Evolutionary conservation across 1,284 basidiomycete species (phyloP), one percentile per base, ranked within the genome.

Genomic region (Ganoderma sinense): DNA sequence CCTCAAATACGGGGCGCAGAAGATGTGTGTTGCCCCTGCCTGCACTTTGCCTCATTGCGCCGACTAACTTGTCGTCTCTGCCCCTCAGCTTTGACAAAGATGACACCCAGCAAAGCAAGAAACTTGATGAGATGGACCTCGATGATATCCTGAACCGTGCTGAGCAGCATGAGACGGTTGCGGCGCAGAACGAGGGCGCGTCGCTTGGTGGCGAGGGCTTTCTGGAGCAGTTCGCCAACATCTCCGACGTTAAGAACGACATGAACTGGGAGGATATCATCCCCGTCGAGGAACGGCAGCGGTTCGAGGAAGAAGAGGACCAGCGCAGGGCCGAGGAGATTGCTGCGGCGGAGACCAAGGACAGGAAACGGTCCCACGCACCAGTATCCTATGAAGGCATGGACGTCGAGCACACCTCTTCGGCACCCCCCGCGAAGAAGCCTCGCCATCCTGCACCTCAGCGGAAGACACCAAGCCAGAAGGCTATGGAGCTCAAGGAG

Each of bases 201-300:
- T 99, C 97, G 3, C 89, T 98, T 20, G 98, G 98, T 82, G 97
- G 98, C 69, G 96, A 99, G 84, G 93, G 92, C 68, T 99, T 99
- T 90, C 87, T 99, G 71, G 92, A 97, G 48, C 94, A 95, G 77
- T 98, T 99, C 79, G 97, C 97, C 5, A 94, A 94, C 65, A 95
- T 99, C 73, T 97, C 96, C 81, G 98, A 99, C 81, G 93, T 99
- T 79, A 99, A 99, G 87, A 96, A 97, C 78, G 96, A 97, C 82
- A 94, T 99, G 87, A 95, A 85, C 79, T 99, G 98, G 98, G 98
- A 99, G 79, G 98, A 99, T 75, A 99, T 99, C 79, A 99, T 99
- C 75, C 98, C 98, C 10, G 82, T 94, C 14, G 96, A 97, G 48
- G 96, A 97, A 77, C 93, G 98, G 8, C 91, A 94, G 79, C 92